A percentile compares a stretch with the other conserved stretches of the same genome.
Conservation (phyloP, 2,329 filamentous ascomycete genomes). For the Ophiostoma triangulosporum region DNA sequence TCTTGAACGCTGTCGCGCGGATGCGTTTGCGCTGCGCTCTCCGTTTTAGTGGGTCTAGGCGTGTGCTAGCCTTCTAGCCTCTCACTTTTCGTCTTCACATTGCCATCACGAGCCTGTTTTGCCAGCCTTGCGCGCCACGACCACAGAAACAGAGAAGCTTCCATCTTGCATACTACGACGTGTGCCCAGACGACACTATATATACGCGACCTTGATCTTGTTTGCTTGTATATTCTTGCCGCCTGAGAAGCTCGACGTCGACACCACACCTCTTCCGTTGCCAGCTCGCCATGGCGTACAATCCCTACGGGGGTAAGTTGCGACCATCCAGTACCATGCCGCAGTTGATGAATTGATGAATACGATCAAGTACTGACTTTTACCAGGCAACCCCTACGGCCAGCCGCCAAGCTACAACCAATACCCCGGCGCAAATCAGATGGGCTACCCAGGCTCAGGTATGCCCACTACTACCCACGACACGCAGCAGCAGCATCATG, state of each 20-base stretch:
- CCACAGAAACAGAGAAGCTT: background rate
- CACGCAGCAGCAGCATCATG: background rate
- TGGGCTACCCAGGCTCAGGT: slow-evolving; percentile 54
- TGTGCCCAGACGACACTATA: background rate
- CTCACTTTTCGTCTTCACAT: background rate
- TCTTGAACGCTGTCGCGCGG: background rate
- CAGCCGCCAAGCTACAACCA: slow-evolving; percentile 59
- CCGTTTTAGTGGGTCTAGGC: background rate
- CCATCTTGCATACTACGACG: no score
- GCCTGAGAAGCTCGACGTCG: background rate
- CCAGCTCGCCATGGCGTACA: slow-evolving; percentile 38
- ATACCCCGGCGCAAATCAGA: slow-evolving; percentile 44
- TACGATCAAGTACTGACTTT: background rate
- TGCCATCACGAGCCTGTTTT: background rate
- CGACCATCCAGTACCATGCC: no score
- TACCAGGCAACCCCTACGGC: slow-evolving; percentile 46
- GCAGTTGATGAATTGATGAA: background rate
- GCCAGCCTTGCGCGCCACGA: background rate
- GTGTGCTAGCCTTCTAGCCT: slow-evolving; percentile 1
- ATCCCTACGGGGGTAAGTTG: slow-evolving; percentile 41
- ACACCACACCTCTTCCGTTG: background rate
- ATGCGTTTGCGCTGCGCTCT: background rate
- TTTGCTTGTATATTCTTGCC: background rate
- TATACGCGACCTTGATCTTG: background rate
- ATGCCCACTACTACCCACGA: slow-evolving; percentile 22